Conservation (phyloP, 441 rosid genomes). For the Erodium texanum region DNA sequence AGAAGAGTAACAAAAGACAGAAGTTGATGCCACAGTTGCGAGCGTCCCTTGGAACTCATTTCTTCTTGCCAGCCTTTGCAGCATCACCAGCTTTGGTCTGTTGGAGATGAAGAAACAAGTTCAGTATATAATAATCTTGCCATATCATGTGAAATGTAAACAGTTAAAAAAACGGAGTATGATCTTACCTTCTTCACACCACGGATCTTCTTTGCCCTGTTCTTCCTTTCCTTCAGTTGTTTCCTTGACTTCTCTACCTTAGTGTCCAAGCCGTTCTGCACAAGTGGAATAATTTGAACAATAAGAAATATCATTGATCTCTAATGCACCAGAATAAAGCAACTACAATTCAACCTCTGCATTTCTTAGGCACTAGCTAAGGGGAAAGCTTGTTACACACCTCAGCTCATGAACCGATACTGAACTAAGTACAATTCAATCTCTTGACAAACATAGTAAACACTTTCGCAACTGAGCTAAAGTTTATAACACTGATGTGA, state of each 20-base stretch:
- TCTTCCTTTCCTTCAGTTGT: conserved; percentile 2
- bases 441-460: not conserved
- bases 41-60: conserved; percentile 21
- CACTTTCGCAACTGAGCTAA: not conserved
- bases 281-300: not conserved
- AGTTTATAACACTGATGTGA: not conserved
- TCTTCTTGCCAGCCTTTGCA: conserved; percentile 65
- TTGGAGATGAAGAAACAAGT: conserved; percentile 3
- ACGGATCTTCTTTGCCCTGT: not conserved
- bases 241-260: conserved; percentile 3
- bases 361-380: not conserved
- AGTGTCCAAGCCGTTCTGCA: conserved; percentile 1
- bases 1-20: not conserved
- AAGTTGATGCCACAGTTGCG: not conserved
- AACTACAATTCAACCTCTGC: not conserved
- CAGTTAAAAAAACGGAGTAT: not conserved
- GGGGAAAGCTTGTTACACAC: not conserved
- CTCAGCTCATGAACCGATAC: too few relatives aligned
- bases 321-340: not conserved
- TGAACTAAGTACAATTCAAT: too few relatives aligned
- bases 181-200: conserved; percentile 15
- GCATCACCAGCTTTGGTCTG: conserved; percentile 85
- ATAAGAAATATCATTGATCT: not conserved
- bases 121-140: not conserved
- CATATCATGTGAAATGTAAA: not conserved